These are phyloP conservation scores for Boletus pseudo-olivaceus DNA, from an alignment of 768 basidiomycete species.

Conservation along the genomic window DNA sequence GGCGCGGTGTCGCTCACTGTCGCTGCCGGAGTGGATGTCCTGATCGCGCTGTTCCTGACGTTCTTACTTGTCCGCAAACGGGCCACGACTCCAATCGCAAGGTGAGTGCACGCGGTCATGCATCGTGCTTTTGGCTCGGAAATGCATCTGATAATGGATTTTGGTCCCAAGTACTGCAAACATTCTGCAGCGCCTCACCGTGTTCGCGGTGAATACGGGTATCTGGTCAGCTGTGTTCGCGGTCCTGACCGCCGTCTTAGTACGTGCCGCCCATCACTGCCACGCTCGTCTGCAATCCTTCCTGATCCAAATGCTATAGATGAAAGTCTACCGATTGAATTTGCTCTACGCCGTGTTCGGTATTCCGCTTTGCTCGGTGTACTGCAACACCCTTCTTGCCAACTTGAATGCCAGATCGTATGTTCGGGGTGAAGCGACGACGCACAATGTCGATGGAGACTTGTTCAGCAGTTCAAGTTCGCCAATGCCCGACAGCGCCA, in stretches of 20 bases:
- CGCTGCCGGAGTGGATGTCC: not conserved
- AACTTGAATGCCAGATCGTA: constrained; percentile 11
- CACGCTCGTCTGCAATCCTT: not conserved
- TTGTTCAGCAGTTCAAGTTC: not conserved
- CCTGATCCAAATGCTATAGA: not conserved
- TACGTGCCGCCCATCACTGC: constrained; percentile 24
- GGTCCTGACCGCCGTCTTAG: constrained; percentile 45
- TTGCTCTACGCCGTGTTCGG: not conserved
- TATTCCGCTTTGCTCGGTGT: constrained; percentile 8
- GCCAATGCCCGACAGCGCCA: too few species aligned
- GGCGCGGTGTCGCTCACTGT: not conserved
- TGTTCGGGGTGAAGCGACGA: not conserved
- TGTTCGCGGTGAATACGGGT: constrained; percentile 22
- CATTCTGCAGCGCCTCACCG: constrained; percentile 5
- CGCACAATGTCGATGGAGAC: not conserved
- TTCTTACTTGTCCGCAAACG: not conserved
- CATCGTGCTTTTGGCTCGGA: too few species aligned
- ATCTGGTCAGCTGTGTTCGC: constrained; percentile 48
- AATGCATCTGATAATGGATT: not conserved
- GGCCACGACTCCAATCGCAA: not conserved
- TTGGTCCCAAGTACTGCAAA: not conserved
- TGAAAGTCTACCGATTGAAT: not conserved
- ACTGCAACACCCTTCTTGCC: constrained; percentile 12
- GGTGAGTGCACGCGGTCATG: not conserved
- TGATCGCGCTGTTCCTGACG: constrained; percentile 4